Evolutionary conservation across 2,329 filamentous ascomycete genomes (phyloP).

Genomic region (Monosporascus cannonballus): DNA sequence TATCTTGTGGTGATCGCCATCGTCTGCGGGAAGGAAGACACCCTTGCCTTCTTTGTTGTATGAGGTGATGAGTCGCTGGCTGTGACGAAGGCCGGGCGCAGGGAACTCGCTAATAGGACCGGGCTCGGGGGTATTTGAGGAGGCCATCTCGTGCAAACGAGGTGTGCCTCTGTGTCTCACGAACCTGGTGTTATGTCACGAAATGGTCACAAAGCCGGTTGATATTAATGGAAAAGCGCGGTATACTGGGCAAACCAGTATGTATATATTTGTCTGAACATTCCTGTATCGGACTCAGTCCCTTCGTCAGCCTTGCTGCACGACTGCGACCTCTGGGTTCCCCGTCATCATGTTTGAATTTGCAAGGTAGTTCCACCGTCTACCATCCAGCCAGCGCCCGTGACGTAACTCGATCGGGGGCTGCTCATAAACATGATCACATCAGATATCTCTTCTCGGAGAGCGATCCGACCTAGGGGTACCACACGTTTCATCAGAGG

Average conservation of each 20-base stretch:
- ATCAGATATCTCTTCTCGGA: constrained; percentile 24
- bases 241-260: too few relatives aligned
- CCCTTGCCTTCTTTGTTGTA: constrained; percentile 11
- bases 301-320: too few relatives aligned
- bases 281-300: too few relatives aligned
- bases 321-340: too few relatives aligned
- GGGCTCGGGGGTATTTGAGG: too few relatives aligned
- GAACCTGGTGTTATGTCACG: too few relatives aligned
- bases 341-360: too few relatives aligned
- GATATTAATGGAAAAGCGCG: too few relatives aligned
- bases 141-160: too few relatives aligned
- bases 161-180: too few relatives aligned
- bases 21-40: constrained; percentile 9
- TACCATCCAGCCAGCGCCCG: constrained; percentile 15
- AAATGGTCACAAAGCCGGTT: too few relatives aligned
- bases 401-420: constrained; percentile 23
- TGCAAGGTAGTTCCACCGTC: constrained; percentile 4
- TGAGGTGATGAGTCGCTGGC: constrained; percentile 9
- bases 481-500: constrained; percentile 9
- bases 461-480: constrained; percentile 19
- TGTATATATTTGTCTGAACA: too few relatives aligned
- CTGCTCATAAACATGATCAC: constrained; percentile 22
- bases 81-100: constrained; percentile 3
- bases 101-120: background rate
- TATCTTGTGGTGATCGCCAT: constrained; percentile 10